Evolutionary conservation across 805 yeast genomes (phyloP).

Genomic region (Cyberlindnera americana): DNA sequence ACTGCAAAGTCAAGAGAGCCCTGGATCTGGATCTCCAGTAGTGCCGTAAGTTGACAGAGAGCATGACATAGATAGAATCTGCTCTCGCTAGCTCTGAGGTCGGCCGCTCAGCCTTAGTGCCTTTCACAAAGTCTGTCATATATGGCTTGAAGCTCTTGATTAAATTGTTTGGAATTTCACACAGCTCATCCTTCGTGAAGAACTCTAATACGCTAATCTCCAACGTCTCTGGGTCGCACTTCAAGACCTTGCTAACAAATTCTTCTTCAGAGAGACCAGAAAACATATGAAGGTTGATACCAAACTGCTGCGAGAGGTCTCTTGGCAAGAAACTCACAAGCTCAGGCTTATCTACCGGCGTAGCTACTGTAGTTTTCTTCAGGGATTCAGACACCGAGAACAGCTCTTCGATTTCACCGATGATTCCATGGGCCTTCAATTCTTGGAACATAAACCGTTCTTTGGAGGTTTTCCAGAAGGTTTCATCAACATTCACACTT

Average conservation of each 20-base stretch:
- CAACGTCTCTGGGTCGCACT: constrained; percentile 71
- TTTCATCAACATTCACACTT: constrained; percentile 67
- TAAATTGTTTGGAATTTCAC: constrained; percentile 68
- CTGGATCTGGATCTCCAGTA: constrained; percentile 94
- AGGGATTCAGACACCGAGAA: constrained; percentile 75
- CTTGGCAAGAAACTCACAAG: constrained; percentile 68
- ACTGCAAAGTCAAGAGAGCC: constrained; percentile 66
- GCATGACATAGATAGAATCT: constrained; percentile 78
- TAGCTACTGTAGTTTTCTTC: constrained; percentile 32
- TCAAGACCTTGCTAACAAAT: constrained; percentile 65
- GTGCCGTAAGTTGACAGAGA: constrained; percentile 76
- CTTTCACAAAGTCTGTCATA: constrained; percentile 55
- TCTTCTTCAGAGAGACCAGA: constrained; percentile 58
- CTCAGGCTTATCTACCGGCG: constrained; percentile 14
- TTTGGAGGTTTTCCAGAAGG: constrained; percentile 77
- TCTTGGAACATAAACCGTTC: constrained; percentile 56
- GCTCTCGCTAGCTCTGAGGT: constrained; percentile 78
- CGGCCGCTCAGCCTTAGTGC: constrained; percentile 55
- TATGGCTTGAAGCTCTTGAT: constrained; percentile 78
- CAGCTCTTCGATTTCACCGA: constrained; percentile 77
- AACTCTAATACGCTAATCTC: constrained; percentile 77
- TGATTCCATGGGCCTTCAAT: constrained; percentile 70
- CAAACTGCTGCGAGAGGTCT: constrained; percentile 91
- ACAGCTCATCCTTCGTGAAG: constrained; percentile 68
- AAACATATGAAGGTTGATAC: constrained; percentile 84